Evolutionary conservation across 441 rosid genomes (phyloP).

Genomic region (Gossypium laxum): DNA sequence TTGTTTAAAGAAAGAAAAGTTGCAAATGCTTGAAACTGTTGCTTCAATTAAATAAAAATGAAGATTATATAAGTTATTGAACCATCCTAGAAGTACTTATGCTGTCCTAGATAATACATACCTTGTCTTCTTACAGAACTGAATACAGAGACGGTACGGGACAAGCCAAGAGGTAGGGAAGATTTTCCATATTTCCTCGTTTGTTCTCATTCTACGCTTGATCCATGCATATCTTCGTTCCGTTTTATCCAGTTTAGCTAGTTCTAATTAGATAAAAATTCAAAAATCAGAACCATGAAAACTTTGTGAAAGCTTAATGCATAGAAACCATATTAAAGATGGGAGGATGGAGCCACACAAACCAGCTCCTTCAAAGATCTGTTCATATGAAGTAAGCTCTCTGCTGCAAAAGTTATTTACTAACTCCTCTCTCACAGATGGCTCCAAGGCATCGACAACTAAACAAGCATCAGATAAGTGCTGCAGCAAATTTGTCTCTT

Average conservation of each 20-base stretch:
- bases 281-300: conserved; percentile 8
- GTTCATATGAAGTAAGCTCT: conserved; percentile 96
- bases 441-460: conserved; percentile 95
- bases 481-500: conserved; percentile 79
- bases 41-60: conserved; percentile 5
- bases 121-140: conserved; percentile 95
- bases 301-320: conserved; percentile 2
- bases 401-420: conserved; percentile 94
- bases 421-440: conserved; percentile 97
- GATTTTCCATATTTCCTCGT: conserved; percentile 93
- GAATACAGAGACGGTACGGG: conserved; percentile 86
- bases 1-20: neutral
- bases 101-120: conserved; percentile 15
- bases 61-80: conserved; percentile 2
- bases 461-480: conserved; percentile 91
- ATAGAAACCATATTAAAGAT: conserved; percentile 10
- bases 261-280: conserved; percentile 40
- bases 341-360: conserved; percentile 21
- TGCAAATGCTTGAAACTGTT: neutral
- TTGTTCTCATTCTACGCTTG: conserved; percentile 90
- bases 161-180: conserved; percentile 97
- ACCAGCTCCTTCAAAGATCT: conserved; percentile 99
- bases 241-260: conserved; percentile 94
- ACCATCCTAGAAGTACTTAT: conserved; percentile 5
- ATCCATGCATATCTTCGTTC: conserved; percentile 98